phyloP scores from a whole-genome alignment of 208 protist species.

The Leptomonas pyrrhocoris region DNA sequence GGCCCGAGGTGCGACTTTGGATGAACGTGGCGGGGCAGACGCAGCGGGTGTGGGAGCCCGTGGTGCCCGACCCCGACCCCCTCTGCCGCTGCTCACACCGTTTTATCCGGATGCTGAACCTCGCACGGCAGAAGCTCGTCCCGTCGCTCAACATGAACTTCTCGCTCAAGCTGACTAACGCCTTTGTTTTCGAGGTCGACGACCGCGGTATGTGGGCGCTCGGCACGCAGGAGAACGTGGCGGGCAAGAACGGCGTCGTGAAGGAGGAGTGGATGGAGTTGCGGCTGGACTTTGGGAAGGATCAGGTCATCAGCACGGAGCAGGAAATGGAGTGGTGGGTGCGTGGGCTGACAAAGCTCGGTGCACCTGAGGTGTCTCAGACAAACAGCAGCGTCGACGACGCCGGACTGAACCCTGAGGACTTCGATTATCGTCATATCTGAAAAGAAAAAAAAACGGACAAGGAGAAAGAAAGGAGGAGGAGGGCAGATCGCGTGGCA shows the following conservation, averaged over 20 bases:
- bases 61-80: slow-evolving; percentile 65
- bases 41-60: slow-evolving; percentile 84
- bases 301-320: slow-evolving; percentile 78
- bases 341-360: slow-evolving; percentile 79
- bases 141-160: slow-evolving; percentile 91
- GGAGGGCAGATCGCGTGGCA: too few relatives aligned
- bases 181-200: slow-evolving; percentile 87
- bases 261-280: slow-evolving; percentile 85
- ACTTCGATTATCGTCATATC: slow-evolving; percentile 87
- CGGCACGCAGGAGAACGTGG: slow-evolving; percentile 84
- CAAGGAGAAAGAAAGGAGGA: neutral
- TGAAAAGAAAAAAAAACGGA: slow-evolving; percentile 11
- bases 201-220: slow-evolving; percentile 82
- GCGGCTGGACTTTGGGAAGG: slow-evolving; percentile 83
- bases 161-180: slow-evolving; percentile 85
- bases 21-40: slow-evolving; percentile 67
- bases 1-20: slow-evolving; percentile 78
- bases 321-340: slow-evolving; percentile 93
- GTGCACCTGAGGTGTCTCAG: slow-evolving; percentile 82
- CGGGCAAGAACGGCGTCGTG: slow-evolving; percentile 51
- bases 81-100: slow-evolving; percentile 75
- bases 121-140: slow-evolving; percentile 83
- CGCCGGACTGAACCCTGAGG: slow-evolving; percentile 74
- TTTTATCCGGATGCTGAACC: slow-evolving; percentile 86
- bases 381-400: slow-evolving; percentile 84